Percentiles rank a stretch among this genome's conserved stretches.
These are phyloP conservation scores for Penicillium goetzii DNA, from an alignment of 495 filamentous ascomycete genomes.

Conservation along the genomic window DNA sequence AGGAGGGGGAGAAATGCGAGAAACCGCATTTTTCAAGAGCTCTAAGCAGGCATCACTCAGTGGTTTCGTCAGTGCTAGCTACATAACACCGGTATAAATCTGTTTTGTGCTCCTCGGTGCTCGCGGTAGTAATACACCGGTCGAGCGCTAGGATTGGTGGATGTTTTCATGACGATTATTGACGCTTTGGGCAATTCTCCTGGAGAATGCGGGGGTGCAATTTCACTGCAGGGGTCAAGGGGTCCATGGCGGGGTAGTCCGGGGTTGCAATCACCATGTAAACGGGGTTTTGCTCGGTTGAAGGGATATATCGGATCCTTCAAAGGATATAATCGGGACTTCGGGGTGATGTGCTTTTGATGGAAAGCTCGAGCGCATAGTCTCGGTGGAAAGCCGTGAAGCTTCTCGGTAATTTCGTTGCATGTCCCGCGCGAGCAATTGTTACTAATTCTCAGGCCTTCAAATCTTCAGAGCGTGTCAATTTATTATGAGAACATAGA, in stretches of 20 bases:
- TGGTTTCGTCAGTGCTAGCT: neutral
- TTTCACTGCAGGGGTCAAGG: constrained; percentile 6
- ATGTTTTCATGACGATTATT: constrained; percentile 27
- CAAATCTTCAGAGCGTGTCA: neutral
- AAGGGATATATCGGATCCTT: neutral
- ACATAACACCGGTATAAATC: constrained; percentile 6
- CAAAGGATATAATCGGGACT: too few relatives aligned
- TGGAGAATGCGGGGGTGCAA: constrained; percentile 23
- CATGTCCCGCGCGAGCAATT: neutral
- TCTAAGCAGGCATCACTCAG: neutral
- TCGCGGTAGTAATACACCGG: constrained; percentile 34
- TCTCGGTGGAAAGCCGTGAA: neutral
- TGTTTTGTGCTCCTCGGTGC: constrained; percentile 20
- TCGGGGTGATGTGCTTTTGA: neutral
- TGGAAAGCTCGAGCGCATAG: neutral
- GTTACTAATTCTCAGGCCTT: neutral
- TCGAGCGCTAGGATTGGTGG: constrained; percentile 34
- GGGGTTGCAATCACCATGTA: neutral
- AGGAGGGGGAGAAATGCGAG: constrained; percentile 31
- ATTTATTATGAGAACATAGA: neutral
- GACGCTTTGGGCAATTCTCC: constrained; percentile 32
- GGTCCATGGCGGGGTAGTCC: neutral
- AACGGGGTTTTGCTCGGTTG: neutral
- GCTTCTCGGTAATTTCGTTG: neutral
- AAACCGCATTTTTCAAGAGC: constrained; percentile 24